Evolutionary conservation across 164 flowering plant genomes (phyloP), one percentile per base, ranked within the genome.

Genomic region (Aristolochia californica): DNA sequence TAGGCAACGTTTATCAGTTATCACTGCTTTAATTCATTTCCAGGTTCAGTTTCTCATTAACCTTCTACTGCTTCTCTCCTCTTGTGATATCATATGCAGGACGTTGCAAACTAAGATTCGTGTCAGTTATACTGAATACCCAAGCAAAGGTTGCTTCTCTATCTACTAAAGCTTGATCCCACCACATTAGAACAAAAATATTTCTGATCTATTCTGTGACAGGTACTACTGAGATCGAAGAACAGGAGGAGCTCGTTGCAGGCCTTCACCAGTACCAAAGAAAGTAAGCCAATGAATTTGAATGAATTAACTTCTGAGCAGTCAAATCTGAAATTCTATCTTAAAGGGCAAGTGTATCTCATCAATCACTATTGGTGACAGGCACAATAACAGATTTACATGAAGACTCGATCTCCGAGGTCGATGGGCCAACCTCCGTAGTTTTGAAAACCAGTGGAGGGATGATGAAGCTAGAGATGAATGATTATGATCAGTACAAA

Each of bases 381-480:
- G 98, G 87, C 66, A 44, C 80, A 11, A 67, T 91, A 7, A 27
- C 73, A 16, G 81, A 88, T 60, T 43, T 82, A 60, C 87, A 86
- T 55, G 78, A 74, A 64, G 83, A 83, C 59, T 56, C 79, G 25
- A 71, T 55, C 2, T 76, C 66, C 2, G 77, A 74, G 24, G 57
- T 56, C 1, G 76, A 69, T n/a, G 81, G 82, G 43, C 76, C 87
- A 26, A 82, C 78, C 55, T 75, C 78, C 2, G 62, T 82, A 7
- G 86, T 78, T n/a, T 61, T 86, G 43, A 79, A 77, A 5, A 91
- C 96, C 17, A 77, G 68, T 59, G 49, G 57, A 34, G 98, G 95
- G 55, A 66, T 63, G n/a, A 68, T 80, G 57, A 91, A 84, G 71
- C 70, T 91, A 43, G 88, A 91, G 73, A 91, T 91, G 93, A 75